Conservation (phyloP, 495 filamentous ascomycete species). For the Xylaria castorea region DNA sequence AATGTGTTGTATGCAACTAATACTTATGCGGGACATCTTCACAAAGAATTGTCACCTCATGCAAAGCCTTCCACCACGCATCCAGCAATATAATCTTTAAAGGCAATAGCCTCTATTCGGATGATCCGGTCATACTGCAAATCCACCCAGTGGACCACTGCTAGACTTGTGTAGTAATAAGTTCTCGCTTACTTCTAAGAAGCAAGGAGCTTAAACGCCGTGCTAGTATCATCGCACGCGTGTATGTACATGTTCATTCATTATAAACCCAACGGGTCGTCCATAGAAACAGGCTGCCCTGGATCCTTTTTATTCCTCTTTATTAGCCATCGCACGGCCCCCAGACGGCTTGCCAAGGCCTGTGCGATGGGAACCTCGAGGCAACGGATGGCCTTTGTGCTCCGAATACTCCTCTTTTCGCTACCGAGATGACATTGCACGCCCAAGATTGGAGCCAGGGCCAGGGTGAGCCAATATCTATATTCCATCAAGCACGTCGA, state of each 20-base stretch:
- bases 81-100: neutral
- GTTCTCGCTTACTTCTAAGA: neutral
- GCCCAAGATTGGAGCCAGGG: neutral
- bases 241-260: neutral
- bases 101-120: neutral
- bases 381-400: neutral
- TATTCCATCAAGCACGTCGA: neutral
- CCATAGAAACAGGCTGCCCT: neutral
- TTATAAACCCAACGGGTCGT: neutral
- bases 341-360: neutral
- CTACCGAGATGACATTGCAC: neutral
- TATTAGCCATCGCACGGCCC: neutral
- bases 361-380: neutral
- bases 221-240: neutral
- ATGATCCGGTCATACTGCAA: neutral
- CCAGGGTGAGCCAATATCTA: neutral
- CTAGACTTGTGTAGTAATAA: neutral
- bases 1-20: neutral
- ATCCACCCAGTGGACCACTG: neutral
- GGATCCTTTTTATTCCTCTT: neutral
- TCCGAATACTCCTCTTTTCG: neutral
- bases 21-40: neutral
- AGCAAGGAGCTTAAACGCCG: neutral
- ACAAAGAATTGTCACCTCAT: neutral
- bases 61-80: neutral